phyloP scores from a whole-genome alignment of 75 land plant genomes.

The Cunninghamia lanceolata region DNA sequence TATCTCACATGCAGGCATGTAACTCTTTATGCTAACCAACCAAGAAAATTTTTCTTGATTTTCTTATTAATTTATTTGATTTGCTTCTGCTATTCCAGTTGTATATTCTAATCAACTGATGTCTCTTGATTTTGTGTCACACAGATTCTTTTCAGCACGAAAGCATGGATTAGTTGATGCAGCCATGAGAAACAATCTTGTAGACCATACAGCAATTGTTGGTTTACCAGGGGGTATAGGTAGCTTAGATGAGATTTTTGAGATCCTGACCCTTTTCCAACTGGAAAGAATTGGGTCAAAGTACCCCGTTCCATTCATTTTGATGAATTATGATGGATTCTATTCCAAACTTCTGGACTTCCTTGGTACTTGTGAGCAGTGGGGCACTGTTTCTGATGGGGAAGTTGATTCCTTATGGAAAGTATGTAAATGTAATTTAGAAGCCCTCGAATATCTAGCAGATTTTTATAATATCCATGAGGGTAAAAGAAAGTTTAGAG shows the following conservation, averaged over 20 bases:
- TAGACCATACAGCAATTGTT: constrained; percentile 72
- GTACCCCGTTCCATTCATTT: constrained; percentile 75
- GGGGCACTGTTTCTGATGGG: constrained; percentile 68
- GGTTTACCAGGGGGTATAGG: constrained; percentile 92
- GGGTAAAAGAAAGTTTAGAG: constrained; percentile 17
- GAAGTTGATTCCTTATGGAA: constrained; percentile 72
- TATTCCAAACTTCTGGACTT: constrained; percentile 70
- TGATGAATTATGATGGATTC: constrained; percentile 89
- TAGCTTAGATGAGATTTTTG: constrained; percentile 88
- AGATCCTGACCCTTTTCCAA: constrained; percentile 78
- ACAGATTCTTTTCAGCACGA: constrained; percentile 91
- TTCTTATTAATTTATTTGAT: background rate
- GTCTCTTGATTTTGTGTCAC: constrained; percentile 6
- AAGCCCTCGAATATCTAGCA: constrained; percentile 75
- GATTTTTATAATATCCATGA: constrained; percentile 54
- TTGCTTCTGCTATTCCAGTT: background rate
- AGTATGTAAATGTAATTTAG: constrained; percentile 65
- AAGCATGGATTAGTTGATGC: constrained; percentile 94
- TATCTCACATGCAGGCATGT: constrained; percentile 81
- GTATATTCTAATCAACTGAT: background rate
- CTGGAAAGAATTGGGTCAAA: constrained; percentile 74
- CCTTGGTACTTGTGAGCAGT: constrained; percentile 54
- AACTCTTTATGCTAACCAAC: constrained; percentile 10
- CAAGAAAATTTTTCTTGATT: background rate
- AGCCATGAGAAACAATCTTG: constrained; percentile 46